phyloP scores from a whole-genome alignment of 768 basidiomycete genomes.

The Amanita muscaria region DNA sequence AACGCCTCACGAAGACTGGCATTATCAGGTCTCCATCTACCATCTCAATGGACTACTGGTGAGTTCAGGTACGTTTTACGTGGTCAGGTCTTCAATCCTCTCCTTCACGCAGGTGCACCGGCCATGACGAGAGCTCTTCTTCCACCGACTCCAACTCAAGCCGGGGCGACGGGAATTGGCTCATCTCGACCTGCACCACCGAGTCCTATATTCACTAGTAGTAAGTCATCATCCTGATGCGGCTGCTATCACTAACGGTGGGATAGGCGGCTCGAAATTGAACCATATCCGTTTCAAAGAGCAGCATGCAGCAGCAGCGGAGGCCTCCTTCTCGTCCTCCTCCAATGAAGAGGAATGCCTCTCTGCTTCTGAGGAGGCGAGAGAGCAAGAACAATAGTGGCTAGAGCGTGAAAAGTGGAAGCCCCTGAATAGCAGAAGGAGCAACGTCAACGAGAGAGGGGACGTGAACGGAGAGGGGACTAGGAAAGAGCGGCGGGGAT shows the following conservation, averaged over 20 bases:
- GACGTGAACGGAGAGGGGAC: conserved; percentile 14
- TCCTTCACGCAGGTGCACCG: conserved; percentile 31
- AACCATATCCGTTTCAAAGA: conserved; percentile 54
- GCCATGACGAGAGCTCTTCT: conserved; percentile 4
- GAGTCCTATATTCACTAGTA: conserved; percentile 47
- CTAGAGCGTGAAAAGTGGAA: conserved; percentile 8
- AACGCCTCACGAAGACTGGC: too few species aligned
- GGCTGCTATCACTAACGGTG: conserved; percentile 1
- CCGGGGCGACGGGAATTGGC: too few species aligned
- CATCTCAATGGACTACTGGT: too few species aligned
- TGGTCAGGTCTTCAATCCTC: too few species aligned
- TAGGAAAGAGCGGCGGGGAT: conserved; percentile 13
- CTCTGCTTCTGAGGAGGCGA: conserved; percentile 9
- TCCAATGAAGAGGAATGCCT: conserved; percentile 48
- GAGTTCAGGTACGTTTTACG: too few species aligned
- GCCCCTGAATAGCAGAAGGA: conserved; percentile 18
- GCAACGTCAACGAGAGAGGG: conserved; percentile 17
- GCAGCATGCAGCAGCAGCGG: conserved; percentile 55
- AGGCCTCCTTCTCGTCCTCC: conserved; percentile 33
- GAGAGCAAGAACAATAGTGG: conserved; percentile 11
- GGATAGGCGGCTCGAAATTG: conserved; percentile 22
- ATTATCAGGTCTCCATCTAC: too few species aligned
- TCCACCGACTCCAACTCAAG: conserved; percentile 10
- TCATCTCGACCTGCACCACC: conserved; percentile 61
- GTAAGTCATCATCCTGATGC: conserved; percentile 27